Conservation (phyloP, 306 rosid species). For the Corylus heterophylla region DNA sequence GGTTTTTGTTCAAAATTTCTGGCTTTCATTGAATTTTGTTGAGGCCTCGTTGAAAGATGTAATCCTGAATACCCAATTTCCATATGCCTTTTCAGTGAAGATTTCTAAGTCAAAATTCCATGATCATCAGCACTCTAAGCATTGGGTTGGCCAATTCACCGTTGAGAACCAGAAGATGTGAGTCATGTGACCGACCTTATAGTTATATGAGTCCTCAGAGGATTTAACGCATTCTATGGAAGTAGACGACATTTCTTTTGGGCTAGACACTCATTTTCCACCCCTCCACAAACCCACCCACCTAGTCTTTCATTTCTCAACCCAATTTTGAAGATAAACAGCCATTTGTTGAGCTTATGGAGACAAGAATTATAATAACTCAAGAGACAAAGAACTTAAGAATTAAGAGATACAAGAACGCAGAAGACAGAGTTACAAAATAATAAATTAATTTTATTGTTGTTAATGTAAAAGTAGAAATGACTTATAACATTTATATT, state of each 20-base stretch:
- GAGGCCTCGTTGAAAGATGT: not conserved
- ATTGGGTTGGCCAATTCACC: not conserved
- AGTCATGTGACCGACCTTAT: not conserved
- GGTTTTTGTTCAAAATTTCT: no score
- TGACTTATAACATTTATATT: no score
- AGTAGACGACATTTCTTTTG: constrained; percentile 2
- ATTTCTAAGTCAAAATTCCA: not conserved
- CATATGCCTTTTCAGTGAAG: not conserved
- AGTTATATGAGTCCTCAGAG: not conserved
- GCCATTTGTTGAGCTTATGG: no score
- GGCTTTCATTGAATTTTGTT: no score
- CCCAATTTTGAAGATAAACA: no score
- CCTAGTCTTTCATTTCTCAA: not conserved
- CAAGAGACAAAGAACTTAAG: no score
- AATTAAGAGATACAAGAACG: no score
- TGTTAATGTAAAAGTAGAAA: no score
- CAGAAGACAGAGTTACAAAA: no score
- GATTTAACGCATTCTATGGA: constrained; percentile 16
- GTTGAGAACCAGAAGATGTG: constrained; percentile 6
- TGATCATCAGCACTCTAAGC: not conserved
- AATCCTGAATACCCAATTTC: not conserved
- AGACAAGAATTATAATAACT: no score
- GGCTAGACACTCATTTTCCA: constrained; percentile 25
- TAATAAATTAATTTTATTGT: no score
- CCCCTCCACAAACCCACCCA: constrained; percentile 51